phyloP scores from a whole-genome alignment of 352 stramenopile genomes.

The Globisporangium viniferum region DNA sequence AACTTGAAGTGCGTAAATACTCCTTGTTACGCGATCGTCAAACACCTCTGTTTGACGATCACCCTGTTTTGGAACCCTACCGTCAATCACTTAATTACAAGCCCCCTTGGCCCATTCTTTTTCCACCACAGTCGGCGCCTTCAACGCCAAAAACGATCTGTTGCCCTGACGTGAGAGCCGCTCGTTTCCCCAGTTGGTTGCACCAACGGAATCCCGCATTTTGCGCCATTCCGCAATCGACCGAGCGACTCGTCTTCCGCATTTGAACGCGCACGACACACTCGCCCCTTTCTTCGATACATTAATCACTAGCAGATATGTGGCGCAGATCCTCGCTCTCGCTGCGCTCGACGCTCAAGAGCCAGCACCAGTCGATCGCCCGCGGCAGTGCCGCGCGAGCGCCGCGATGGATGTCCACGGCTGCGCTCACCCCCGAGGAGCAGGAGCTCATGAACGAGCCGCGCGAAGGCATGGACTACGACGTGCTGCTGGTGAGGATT shows the following conservation, averaged over 20 bases:
- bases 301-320: not conserved
- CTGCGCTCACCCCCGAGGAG: constrained; percentile 51
- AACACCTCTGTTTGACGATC: no score
- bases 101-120: no score
- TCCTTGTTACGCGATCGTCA: not conserved
- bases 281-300: no score
- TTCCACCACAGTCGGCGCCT: no score
- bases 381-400: constrained; percentile 10
- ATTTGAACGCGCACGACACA: not conserved
- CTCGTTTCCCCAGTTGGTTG: no score
- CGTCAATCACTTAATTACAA: no score
- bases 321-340: constrained; percentile 9
- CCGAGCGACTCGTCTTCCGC: not conserved
- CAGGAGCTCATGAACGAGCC: constrained; percentile 64
- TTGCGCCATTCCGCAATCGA: not conserved
- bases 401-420: constrained; percentile 37
- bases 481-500: constrained; percentile 95
- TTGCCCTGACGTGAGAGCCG: no score
- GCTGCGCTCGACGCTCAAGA: constrained; percentile 11
- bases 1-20: constrained; percentile 13
- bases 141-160: no score
- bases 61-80: no score
- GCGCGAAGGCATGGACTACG: constrained; percentile 97
- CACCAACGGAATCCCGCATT: no score
- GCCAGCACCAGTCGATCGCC: not conserved